phyloP scores from a whole-genome alignment of 805 yeast genomes.

The Nakazawaea ishiwadae region DNA sequence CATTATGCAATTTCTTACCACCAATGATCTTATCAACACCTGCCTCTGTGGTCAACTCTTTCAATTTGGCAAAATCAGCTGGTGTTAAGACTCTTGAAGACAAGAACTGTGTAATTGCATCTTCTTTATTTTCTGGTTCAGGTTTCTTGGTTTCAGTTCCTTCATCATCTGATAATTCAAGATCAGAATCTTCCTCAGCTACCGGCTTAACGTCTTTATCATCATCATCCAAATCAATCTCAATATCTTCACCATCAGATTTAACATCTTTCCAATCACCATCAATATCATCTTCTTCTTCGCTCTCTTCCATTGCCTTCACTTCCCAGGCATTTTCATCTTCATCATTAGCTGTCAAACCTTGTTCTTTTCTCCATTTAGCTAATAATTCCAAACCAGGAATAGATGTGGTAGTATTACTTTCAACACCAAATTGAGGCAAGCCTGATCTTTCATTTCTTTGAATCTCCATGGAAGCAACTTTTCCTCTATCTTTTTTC shows the following conservation, averaged over 20 bases:
- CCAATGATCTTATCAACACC: conserved; percentile 70
- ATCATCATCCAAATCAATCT: conserved; percentile 40
- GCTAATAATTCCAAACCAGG: conserved; percentile 90
- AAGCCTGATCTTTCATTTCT: conserved; percentile 48
- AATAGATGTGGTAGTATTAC: conserved; percentile 59
- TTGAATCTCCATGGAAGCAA: conserved; percentile 78
- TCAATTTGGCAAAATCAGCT: conserved; percentile 94
- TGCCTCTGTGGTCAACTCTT: conserved; percentile 80
- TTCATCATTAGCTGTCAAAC: conserved; percentile 48
- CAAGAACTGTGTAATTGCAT: conserved; percentile 54
- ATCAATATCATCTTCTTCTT: conserved; percentile 49
- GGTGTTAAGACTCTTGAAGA: conserved; percentile 87
- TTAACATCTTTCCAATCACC: conserved; percentile 93
- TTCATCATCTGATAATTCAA: conserved; percentile 45
- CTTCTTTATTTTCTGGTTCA: conserved; percentile 24
- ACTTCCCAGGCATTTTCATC: conserved; percentile 61
- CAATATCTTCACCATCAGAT: conserved; percentile 65
- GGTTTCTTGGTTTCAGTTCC: conserved; percentile 19
- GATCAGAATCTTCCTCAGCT: conserved; percentile 40
- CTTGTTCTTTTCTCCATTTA: conserved; percentile 72
- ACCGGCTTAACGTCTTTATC: conserved; percentile 27
- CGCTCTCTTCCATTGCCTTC: conserved; percentile 49
- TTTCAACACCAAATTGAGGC: conserved; percentile 74
- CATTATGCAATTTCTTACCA: conserved; percentile 45
- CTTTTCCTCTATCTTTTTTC: conserved; percentile 89